Conservation (phyloP, 2,329 filamentous ascomycete genomes). For the Fusarium miscanthi region DNA sequence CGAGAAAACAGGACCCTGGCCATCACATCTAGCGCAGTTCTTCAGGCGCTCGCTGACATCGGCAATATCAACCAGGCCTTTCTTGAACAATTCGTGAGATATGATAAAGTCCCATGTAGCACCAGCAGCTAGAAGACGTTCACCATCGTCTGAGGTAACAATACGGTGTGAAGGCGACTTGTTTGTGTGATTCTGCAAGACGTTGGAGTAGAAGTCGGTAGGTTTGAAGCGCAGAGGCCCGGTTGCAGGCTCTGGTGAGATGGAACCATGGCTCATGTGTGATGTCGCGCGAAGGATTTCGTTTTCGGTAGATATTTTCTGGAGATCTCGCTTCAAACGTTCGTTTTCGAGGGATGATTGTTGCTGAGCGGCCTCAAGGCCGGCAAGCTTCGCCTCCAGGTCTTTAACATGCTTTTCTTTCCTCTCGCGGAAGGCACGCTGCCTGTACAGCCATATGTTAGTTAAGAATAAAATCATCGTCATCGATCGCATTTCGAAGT, state of each 20-base stretch:
- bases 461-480: background rate
- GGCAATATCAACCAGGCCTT: constrained; percentile 82
- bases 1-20: constrained; percentile 87
- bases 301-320: constrained; percentile 88
- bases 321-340: constrained; percentile 83
- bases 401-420: constrained; percentile 96
- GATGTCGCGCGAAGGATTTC: constrained; percentile 89
- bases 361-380: constrained; percentile 78
- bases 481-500: background rate
- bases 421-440: constrained; percentile 94
- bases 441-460: constrained; percentile 63
- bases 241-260: constrained; percentile 63
- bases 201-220: constrained; percentile 75
- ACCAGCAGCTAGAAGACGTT: constrained; percentile 77
- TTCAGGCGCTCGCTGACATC: constrained; percentile 84
- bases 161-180: constrained; percentile 76
- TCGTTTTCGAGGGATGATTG: constrained; percentile 85
- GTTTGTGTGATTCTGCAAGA: constrained; percentile 70
- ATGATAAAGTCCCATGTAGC: constrained; percentile 94
- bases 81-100: constrained; percentile 78
- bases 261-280: constrained; percentile 52
- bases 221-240: constrained; percentile 79
- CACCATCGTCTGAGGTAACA: constrained; percentile 71
- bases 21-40: constrained; percentile 81
- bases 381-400: constrained; percentile 85